Conservation (phyloP, 2,329 filamentous ascomycete species). For the Pezicula radicicola region DNA sequence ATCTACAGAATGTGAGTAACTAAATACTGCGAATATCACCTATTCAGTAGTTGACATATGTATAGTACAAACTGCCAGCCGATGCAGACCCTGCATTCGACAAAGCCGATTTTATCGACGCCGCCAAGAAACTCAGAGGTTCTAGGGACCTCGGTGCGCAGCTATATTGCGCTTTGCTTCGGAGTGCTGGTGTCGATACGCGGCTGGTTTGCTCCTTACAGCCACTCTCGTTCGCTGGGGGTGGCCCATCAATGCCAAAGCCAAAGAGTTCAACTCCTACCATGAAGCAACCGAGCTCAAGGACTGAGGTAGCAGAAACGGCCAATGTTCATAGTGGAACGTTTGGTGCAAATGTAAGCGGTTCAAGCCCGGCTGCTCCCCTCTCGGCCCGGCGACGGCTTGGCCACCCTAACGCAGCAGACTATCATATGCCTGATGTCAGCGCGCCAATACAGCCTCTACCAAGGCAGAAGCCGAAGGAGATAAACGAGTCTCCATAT, state of each 20-base stretch:
- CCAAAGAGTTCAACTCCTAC: constrained; percentile 10
- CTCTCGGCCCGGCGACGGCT: constrained; percentile 24
- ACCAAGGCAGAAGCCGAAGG: constrained; percentile 31
- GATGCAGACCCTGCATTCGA: constrained; percentile 64
- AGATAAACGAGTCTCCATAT: constrained; percentile 66
- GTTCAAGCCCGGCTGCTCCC: constrained; percentile 7
- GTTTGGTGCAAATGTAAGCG: constrained; percentile 5
- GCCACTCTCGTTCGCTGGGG: constrained; percentile 49
- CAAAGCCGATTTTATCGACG: constrained; percentile 65
- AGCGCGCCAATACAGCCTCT: constrained; percentile 33
- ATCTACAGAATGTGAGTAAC: constrained; percentile 52
- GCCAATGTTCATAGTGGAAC: constrained; percentile 4
- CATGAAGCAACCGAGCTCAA: constrained; percentile 19
- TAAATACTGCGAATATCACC: constrained; percentile 7
- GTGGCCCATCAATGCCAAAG: constrained; percentile 35
- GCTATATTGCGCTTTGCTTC: constrained; percentile 82
- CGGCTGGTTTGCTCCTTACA: constrained; percentile 90
- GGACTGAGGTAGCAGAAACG: constrained; percentile 26
- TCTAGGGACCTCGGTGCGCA: constrained; percentile 90
- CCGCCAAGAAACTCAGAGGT: constrained; percentile 68
- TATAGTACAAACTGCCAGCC: constrained; percentile 18
- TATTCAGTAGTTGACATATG: constrained; percentile 19
- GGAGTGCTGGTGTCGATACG: constrained; percentile 76
- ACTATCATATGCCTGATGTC: constrained; percentile 45
- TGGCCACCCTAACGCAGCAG: constrained; percentile 41